Evolutionary conservation across 2,329 filamentous ascomycete species (phyloP), one percentile per base, ranked within the genome.

Genomic region (Microsporum ferrugineum): DNA sequence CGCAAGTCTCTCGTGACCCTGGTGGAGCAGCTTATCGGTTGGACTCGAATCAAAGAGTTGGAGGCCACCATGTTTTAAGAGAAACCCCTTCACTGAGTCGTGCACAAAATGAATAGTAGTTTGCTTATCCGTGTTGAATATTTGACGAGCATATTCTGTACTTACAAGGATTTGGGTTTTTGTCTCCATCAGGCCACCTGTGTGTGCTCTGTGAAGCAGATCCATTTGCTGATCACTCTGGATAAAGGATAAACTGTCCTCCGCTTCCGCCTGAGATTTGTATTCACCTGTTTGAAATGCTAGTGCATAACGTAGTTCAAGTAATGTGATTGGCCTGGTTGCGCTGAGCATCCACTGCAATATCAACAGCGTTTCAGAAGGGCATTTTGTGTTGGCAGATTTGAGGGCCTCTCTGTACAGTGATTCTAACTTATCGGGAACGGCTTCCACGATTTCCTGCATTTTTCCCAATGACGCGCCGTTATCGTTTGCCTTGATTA

Each of bases 401-500:
- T 49, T 23, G 7, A 49, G 17, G 8, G 5, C 7, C 17, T 49
- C 45, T 49, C 17, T 49, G 27, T 49, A 49, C n/a, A 49, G 45
- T 23, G 45, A 17, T 10, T 49, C 45, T 10, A 49, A 17, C 45
- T 49, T 27, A 49, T 49, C 17, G 7, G 45, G 45, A 29, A 27
- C 17, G 12, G 43, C 57, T 14, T 8, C 59, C 0, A 78, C 79
- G 0, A 79, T 69, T 0, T 74, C 66, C 0, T 58, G 29, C 0
- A 81, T 70, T 3, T 64, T 66, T 7, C 67, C 65, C 2, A 31
- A 66, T 0, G 77, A 14, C 2, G 60, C 55, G 0, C 74, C 69
- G 2, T 66, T 29, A 12, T 66, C 66, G 60, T 67, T 72, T 62
- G 77, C 75, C 51, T 73, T 72, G 57, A 80, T 79, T 0, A 82